Evolutionary conservation across 306 rosid genomes (phyloP), one percentile per base, ranked within the genome.

Genomic region (Vicia sativa): DNA sequence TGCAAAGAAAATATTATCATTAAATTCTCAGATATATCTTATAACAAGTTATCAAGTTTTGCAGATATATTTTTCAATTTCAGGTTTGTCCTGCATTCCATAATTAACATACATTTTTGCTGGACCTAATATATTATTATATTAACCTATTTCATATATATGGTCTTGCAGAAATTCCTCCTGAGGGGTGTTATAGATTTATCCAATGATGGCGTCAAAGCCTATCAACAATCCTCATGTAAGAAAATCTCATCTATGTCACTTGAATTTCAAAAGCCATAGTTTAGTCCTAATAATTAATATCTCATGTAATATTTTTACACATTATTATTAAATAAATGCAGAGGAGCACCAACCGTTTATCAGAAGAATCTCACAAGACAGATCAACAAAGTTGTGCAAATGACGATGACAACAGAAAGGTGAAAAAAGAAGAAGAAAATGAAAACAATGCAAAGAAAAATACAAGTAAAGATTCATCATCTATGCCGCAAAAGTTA

Each of bases 161-260:
- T 42, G 63, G 15, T 37, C 11, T 83, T 31, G 74, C 78, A 80
- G 83, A 74, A 74, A 58, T 60, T 76, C 19, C 65, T 80, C 65
- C 42, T 61, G 70, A 78, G 74, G 72, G 81, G 75, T 71, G 64
- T 59, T 56, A 15, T 49, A 68, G 34, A 64, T 15, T 71, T 72
- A 55, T 72, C 35, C 68, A 72, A 66, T 70, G 48, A 77, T 76
- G 79, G 72, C 77, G 2, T 74, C 82, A 57, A 82, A 76, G 64
- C 79, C 82, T 28, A 26, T 38, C 53, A 68, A 74, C 56, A 62
- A 63, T 74, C 72, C 71, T 34, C 74, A 78, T 73, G 90, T 80
- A 79, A 82, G 71, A 7, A 34, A 34, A 34, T 34, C 7, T 7
- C 38, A 34, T 34, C 9, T 3, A 15, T 64, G 41, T 9, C 18